These are phyloP conservation scores for Ceratocystis destructans DNA, from an alignment of 2,329 filamentous ascomycete genomes.

Conservation along the genomic window DNA sequence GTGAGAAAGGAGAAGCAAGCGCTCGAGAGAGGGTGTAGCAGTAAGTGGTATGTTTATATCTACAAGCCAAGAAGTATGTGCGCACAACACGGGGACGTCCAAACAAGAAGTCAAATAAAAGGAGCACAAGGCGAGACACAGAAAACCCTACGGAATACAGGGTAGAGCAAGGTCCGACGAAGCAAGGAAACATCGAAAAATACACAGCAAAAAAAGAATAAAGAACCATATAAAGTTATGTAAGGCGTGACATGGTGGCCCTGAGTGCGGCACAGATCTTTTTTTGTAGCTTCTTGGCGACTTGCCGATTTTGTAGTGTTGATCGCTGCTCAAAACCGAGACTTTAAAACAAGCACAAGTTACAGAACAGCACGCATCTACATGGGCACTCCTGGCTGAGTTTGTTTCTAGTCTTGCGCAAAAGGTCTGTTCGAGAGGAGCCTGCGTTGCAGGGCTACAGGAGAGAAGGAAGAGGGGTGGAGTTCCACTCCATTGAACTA, in stretches of 20 bases:
- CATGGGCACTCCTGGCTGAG: not conserved
- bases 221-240: not conserved
- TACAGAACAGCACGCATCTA: not conserved
- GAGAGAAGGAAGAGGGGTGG: not conserved
- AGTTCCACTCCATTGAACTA: not conserved
- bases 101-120: conserved; percentile 8
- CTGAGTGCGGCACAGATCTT: conserved; percentile 7
- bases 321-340: not conserved
- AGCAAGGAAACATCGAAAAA: not conserved
- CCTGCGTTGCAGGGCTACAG: not conserved
- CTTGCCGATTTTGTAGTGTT: not conserved
- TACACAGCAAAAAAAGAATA: not conserved
- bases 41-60: not conserved
- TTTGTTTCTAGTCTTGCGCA: not conserved
- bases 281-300: not conserved
- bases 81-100: not conserved
- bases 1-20: not conserved
- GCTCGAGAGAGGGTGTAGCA: not conserved
- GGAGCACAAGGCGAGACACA: conserved; percentile 1
- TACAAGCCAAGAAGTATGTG: not conserved
- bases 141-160: not conserved
- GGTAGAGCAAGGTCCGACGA: not conserved
- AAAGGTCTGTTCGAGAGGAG: not conserved
- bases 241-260: not conserved
- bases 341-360: not conserved